Evolutionary conservation across 2,329 filamentous ascomycete genomes (phyloP).

Genomic region (Diaporthe batatas): DNA sequence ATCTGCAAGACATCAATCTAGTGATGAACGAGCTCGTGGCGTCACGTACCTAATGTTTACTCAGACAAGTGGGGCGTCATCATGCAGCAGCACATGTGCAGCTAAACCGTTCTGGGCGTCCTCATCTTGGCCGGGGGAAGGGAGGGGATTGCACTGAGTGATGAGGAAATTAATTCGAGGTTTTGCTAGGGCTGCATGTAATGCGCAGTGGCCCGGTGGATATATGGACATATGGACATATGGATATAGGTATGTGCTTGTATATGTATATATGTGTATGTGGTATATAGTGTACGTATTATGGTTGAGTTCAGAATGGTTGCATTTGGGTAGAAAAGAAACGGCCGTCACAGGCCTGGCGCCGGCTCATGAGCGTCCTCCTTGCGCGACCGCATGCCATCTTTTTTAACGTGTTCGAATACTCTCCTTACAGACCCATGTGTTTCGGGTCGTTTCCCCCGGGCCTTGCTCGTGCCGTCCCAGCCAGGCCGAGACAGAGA

Average conservation of each 20-base stretch:
- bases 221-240: not conserved
- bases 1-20: not conserved
- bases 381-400: conserved; percentile 13
- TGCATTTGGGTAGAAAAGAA: not conserved
- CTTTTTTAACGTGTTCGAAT: conserved; percentile 14
- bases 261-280: not conserved
- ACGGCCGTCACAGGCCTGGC: conserved; percentile 6
- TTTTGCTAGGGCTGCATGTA: not conserved
- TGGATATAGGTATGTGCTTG: not conserved
- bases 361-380: not conserved
- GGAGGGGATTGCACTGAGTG: too few relatives aligned
- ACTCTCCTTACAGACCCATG: conserved; percentile 8
- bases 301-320: not conserved
- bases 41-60: not conserved
- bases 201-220: not conserved
- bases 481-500: conserved; percentile 1
- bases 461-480: not conserved
- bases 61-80: conserved; percentile 2
- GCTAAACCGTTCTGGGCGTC: not conserved
- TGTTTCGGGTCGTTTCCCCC: conserved; percentile 3
- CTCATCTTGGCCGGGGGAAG: not conserved
- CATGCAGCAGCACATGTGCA: not conserved
- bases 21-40: not conserved
- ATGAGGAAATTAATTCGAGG: not conserved
- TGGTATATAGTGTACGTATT: not conserved